phyloP scores from a whole-genome alignment of 495 filamentous ascomycete species.

The Mytilinidion resinicola region DNA sequence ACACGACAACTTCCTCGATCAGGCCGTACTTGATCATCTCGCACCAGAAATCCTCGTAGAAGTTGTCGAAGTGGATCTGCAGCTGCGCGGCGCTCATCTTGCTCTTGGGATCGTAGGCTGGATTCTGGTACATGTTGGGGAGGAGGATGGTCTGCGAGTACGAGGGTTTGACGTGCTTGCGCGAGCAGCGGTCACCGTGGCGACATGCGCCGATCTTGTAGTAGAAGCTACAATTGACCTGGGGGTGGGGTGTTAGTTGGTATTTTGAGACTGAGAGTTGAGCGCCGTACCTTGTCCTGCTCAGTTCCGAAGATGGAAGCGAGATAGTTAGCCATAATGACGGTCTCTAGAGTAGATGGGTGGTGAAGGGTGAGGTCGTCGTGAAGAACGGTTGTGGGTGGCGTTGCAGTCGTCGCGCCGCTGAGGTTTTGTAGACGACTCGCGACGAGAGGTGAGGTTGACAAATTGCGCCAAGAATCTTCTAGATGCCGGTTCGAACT shows the following conservation, averaged over 20 bases:
- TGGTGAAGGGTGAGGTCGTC: background rate
- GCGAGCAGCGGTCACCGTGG: slow-evolving; percentile 94
- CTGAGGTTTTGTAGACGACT: too few relatives aligned
- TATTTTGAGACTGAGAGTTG: background rate
- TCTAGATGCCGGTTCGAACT: too few relatives aligned
- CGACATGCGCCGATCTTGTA: slow-evolving; percentile 98
- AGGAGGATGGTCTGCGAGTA: slow-evolving; percentile 97
- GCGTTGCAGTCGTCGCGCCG: too few relatives aligned
- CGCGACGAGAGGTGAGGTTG: too few relatives aligned
- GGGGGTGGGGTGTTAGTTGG: slow-evolving; percentile 7
- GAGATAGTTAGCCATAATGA: slow-evolving; percentile 84
- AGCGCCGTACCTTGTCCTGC: slow-evolving; percentile 75
- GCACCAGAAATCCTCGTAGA: slow-evolving; percentile 99
- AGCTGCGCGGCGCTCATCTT: slow-evolving; percentile 92
- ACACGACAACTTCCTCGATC: slow-evolving; percentile 45
- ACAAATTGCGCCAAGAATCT: too few relatives aligned
- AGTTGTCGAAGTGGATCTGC: slow-evolving; percentile 98
- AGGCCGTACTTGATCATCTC: slow-evolving; percentile 64
- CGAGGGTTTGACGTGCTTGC: slow-evolving; percentile 98
- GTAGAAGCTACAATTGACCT: slow-evolving; percentile 70
- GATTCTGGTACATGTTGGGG: slow-evolving; percentile 98
- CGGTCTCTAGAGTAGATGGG: background rate
- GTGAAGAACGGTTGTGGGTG: background rate
- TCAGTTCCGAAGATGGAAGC: slow-evolving; percentile 99
- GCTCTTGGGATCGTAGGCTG: slow-evolving; percentile 92